Evolutionary conservation across 768 basidiomycete species (phyloP).

Genomic region (Leccinum ochraceum): DNA sequence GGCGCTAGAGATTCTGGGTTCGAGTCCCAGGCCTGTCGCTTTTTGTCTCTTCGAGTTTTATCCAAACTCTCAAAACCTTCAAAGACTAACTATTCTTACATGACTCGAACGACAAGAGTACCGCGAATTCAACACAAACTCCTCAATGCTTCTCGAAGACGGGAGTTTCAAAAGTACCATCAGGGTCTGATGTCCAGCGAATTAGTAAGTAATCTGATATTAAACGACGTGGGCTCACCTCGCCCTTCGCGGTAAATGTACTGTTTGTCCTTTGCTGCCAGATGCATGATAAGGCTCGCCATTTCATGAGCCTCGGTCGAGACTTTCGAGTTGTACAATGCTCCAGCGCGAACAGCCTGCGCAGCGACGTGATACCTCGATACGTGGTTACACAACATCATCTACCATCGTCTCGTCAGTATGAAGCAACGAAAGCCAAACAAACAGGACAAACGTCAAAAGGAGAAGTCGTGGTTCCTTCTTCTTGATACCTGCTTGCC

Average conservation of each 20-base stretch:
- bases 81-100: neutral
- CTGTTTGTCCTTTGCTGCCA: conserved; percentile 58
- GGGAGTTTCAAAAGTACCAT: conserved; percentile 47
- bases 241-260: conserved; percentile 61
- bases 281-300: conserved; percentile 59
- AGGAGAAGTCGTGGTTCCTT: conserved; percentile 82
- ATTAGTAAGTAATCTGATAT: neutral
- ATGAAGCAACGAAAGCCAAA: neutral
- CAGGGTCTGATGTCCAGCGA: conserved; percentile 29
- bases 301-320: conserved; percentile 58
- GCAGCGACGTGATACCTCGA: conserved; percentile 68
- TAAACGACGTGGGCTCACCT: conserved; percentile 37
- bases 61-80: neutral
- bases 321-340: conserved; percentile 51
- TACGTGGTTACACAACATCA: conserved; percentile 73
- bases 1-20: conserved; percentile 65
- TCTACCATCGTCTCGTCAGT: conserved; percentile 38
- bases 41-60: conserved; percentile 21
- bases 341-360: conserved; percentile 58
- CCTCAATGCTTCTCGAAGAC: conserved; percentile 31
- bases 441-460: conserved; percentile 54
- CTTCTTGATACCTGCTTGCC: conserved; percentile 53
- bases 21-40: conserved; percentile 62
- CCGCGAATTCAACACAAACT: too few relatives aligned
- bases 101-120: neutral